Base-by-base conservation (phyloP, 768 basidiomycete species). In the Tephrocybe sp. region DNA sequence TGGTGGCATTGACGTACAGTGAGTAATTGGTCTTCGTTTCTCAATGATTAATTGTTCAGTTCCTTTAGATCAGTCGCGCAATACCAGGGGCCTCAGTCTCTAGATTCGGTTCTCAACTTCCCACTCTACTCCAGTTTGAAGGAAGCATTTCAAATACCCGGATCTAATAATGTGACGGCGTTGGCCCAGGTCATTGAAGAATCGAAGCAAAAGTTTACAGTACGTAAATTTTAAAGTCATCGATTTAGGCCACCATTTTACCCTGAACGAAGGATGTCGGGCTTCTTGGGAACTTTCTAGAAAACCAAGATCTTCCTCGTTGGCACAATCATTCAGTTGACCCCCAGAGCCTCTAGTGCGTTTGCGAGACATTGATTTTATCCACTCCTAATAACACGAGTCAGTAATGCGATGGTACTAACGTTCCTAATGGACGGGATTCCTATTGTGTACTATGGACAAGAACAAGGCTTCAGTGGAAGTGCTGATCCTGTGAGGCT, bases 381-480 rank as follows among this genome's bases (percentile, higher is more conserved):
- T 16, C 33, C 42, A 23, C 42, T 7, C 18, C 29, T 42, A 24
- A 29, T 16, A 24, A 15, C 27, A n/a, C 55, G 30, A 4, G 36
- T 33, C 37, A 85, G 83, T 58, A 90, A 90, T 62, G 84, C 86
- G 12, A 82, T 90, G 82, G 69, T 80, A 8, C 80, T 86, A 58
- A 82, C 70, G 49, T 90, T 87, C 64, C 82, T 90, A 79, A 78
- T 79, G 42, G 88, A 90, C 50, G 88, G 88, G n/a, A 88, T 89
- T 56, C 88, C 89, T 0, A 82, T 91, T 51, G 78, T 88, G 10
- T 91, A 91, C 63, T 88, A 88, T 52, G 88, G 89, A 1, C 86
- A 88, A 65, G 89, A 91, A 58, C 88, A 90, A 61, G 69, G 74
- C 33, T 84, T 87, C 63, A 69, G 66, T 47, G 89, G 88, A 27